phyloP scores from a whole-genome alignment of 2,329 filamentous ascomycete species.

The Aspergillus sclerotialis region DNA sequence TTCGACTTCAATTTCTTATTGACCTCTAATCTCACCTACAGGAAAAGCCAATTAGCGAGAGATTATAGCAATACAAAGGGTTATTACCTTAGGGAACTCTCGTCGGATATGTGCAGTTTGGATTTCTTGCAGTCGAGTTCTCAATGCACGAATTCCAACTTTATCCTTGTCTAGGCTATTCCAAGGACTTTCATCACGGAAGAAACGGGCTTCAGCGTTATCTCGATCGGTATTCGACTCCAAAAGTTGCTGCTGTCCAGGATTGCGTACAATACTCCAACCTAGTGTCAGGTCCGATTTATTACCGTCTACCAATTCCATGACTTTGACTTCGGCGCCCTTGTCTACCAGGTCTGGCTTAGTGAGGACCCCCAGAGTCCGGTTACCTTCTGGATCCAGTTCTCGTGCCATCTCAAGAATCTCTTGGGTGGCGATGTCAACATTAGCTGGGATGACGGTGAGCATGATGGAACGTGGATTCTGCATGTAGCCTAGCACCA shows the following conservation, averaged over 20 bases:
- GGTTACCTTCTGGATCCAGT: slow-evolving; percentile 25
- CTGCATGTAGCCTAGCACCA: slow-evolving; percentile 33
- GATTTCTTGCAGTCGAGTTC: slow-evolving; percentile 33
- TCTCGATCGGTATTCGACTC: slow-evolving; percentile 16
- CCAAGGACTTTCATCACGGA: slow-evolving; percentile 28
- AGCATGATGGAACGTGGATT: slow-evolving; percentile 36
- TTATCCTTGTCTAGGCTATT: slow-evolving; percentile 27
- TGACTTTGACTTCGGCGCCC: slow-evolving; percentile 19
- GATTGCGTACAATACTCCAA: slow-evolving; percentile 28
- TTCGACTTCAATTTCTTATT: slow-evolving; percentile 21
- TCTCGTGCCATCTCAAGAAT: slow-evolving; percentile 36
- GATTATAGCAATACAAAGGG: background rate
- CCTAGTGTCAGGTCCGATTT: slow-evolving; percentile 17
- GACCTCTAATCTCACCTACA: slow-evolving; percentile 27
- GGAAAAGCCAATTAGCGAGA: background rate
- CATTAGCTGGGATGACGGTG: slow-evolving; percentile 35
- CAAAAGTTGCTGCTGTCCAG: slow-evolving; percentile 21
- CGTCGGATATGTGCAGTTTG: slow-evolving; percentile 37
- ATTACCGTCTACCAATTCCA: slow-evolving; percentile 21
- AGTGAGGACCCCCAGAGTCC: slow-evolving; percentile 46
- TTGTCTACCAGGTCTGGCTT: slow-evolving; percentile 52
- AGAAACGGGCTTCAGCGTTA: slow-evolving; percentile 28
- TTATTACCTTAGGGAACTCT: slow-evolving; percentile 38
- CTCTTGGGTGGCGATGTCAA: slow-evolving; percentile 40
- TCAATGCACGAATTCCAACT: slow-evolving; percentile 37